Base-by-base conservation (phyloP, 352 stramenopile species). In the Globisporangium parvum region DNA sequence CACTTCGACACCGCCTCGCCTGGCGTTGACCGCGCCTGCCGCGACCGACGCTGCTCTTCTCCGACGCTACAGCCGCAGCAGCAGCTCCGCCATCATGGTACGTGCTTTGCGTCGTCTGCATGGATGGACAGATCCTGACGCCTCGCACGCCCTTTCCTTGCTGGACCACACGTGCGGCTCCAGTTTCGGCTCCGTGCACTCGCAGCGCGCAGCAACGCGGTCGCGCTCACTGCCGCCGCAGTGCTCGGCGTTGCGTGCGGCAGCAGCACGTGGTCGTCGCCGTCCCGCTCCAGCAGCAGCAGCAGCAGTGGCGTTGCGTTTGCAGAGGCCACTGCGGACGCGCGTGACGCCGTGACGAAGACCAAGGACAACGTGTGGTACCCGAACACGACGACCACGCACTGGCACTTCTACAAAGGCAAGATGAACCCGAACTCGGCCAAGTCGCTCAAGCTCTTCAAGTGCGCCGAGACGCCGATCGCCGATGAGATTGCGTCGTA, bases 401-500 rank as follows among this genome's bases (percentile, higher is more conserved):
- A 90, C 71, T 94, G 85, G 85, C 81, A 94, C 62, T 93, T 93
- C 50, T 94, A 94, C 74, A 80, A 77, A 55, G 85, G 85, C 49
- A 94, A 93, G 67, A 83, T 93, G 73, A 88, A 88, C 60, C 75
- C 83, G 21, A 73, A 73, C 59, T 76, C 84, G 20, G 77, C 77
- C 69, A 90, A 93, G 69, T 87, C 80, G 55, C 78, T 94, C 65
- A 91, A 89, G 73, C 73, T 94, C n/a, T 94, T 94, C 66, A 93
- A 93, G 75, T 89, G 81, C 63, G 79, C 80, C 15, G 85, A 93
- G 24, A 93, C 82, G 57, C 85, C 85, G 31, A 91, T 94, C 58
- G 85, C 85, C 5, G 80, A 93, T 57, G 85, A 94, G 59, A 93
- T 94, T 49, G 85, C 85, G 26, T 55, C 51, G 12, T 94, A 94